These are phyloP conservation scores for Astragalus glycyphyllos DNA, from an alignment of 306 rosid species.

Conservation along the genomic window DNA sequence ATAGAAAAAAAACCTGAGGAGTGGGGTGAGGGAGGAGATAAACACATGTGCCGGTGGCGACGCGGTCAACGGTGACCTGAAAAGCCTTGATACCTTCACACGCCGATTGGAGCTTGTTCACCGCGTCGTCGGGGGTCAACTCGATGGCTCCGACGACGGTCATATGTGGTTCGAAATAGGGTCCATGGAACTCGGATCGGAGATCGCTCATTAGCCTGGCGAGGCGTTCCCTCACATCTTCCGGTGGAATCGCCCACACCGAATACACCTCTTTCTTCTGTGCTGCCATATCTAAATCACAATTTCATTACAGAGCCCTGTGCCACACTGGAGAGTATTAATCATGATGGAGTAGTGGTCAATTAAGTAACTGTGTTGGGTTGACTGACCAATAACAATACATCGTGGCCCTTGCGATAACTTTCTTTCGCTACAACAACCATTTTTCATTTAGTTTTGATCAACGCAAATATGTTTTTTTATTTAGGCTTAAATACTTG, in stretches of 20 bases:
- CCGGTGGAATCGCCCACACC: constrained; percentile 91
- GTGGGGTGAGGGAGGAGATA: constrained; percentile 75
- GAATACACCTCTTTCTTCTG: constrained; percentile 60
- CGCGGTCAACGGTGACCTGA: constrained; percentile 63
- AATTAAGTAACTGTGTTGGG: too few relatives aligned
- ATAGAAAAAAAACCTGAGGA: constrained; percentile 42
- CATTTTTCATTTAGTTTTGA: too few relatives aligned
- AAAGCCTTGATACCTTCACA: constrained; percentile 58
- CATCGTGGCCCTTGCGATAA: too few relatives aligned
- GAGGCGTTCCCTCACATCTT: constrained; percentile 53
- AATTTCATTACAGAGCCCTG: too few relatives aligned
- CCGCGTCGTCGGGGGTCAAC: constrained; percentile 65
- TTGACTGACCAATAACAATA: too few relatives aligned
- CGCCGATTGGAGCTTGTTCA: constrained; percentile 62
- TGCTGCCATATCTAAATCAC: constrained; percentile 38
- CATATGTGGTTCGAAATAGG: constrained; percentile 82
- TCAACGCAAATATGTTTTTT: too few relatives aligned
- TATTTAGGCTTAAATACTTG: too few relatives aligned
- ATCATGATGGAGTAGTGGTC: too few relatives aligned
- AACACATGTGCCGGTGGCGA: constrained; percentile 74
- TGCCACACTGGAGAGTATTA: too few relatives aligned
- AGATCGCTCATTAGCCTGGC: constrained; percentile 63
- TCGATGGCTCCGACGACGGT: constrained; percentile 81
- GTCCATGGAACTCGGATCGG: constrained; percentile 75
- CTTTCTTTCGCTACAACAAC: too few relatives aligned